Base-by-base conservation (phyloP, 495 filamentous ascomycete species). In the Corynascus novoguineensis region DNA sequence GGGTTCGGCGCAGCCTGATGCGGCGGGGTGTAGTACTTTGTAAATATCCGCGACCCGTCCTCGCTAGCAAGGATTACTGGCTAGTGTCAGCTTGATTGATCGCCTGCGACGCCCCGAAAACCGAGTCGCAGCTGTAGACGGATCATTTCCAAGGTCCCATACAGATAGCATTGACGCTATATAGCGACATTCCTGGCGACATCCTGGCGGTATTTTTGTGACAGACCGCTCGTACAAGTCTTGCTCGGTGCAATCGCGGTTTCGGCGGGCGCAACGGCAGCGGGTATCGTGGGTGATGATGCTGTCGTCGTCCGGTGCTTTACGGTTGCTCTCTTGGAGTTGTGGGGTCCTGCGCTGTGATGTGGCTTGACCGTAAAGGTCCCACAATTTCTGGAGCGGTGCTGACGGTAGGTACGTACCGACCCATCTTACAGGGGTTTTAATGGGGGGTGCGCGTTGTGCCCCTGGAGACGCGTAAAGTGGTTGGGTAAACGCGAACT, bases 11-110 rank as follows among this genome's bases (percentile, higher is more conserved):
- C 64, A 42, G 82, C 82, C 61, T 85, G 78, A 73, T 97, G 93
- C 49, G 90, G 92, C 48, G 89, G 80, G 56, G 79, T 87, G 81
- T 93, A 98, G 82, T 97, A 98, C 76, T 96, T 96, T 49, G 90
- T 80, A 70, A 96, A 90, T 75, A 98, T 88, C 64, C 93, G 86
- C 57, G 87, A 87, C 64, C 86, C 86, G 66, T 97, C 92, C 68
- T 93, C 86, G 59, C 86, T 84, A 64, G 84, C 87, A 74, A 97
- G 87, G 68, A 68, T 70, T 48, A 69, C 67, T 69, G 49, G 31
- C 3, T 48, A 12, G 11, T 49, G 56, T 59, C 29, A 60, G 51
- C 47, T 50, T 35, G 17, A 27, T 45, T 22, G 42, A 27, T 45
- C 28, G 42, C 27, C 7, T 19, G 48, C 32, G 11, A 34, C 27